A percentile compares a stretch with the other conserved stretches of the same genome.
phyloP scores from a whole-genome alignment of 2,329 filamentous ascomycete genomes.

The Aspergillus pseudoterreus region DNA sequence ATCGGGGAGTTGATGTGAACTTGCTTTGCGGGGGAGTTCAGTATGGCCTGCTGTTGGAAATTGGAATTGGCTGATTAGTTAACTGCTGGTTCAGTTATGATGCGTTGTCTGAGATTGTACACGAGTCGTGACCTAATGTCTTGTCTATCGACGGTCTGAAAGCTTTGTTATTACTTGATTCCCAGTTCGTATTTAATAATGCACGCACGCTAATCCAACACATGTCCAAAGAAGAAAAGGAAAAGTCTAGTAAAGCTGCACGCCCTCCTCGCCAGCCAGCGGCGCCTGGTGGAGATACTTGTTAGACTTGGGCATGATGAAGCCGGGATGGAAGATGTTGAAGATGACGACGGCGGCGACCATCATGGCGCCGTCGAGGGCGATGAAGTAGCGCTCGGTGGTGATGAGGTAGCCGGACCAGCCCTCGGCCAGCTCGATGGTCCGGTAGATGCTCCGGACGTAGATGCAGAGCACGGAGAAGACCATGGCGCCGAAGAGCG shows the following conservation, averaged over 20 bases:
- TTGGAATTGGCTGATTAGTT: too few relatives aligned
- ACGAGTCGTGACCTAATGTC: neutral
- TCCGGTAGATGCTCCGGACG: slow-evolving; percentile 49
- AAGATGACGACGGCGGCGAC: slow-evolving; percentile 44
- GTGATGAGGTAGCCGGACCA: slow-evolving; percentile 51
- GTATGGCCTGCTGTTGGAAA: too few relatives aligned
- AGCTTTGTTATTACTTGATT: neutral
- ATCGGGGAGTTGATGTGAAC: neutral
- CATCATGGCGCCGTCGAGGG: slow-evolving; percentile 50
- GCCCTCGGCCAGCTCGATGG: slow-evolving; percentile 49
- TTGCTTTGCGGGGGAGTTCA: neutral
- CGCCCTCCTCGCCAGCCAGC: slow-evolving; percentile 6
- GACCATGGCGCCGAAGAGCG: slow-evolving; percentile 37
- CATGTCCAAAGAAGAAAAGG: slow-evolving; percentile 1
- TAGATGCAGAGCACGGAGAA: slow-evolving; percentile 46
- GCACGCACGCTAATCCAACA: neutral
- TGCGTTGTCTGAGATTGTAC: neutral
- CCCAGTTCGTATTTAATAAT: neutral
- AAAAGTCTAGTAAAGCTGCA: neutral
- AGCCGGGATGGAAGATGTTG: slow-evolving; percentile 44
- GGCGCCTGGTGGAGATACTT: slow-evolving; percentile 7
- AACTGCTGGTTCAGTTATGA: neutral
- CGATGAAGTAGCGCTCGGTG: slow-evolving; percentile 49
- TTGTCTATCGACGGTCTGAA: neutral
- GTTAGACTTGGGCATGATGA: slow-evolving; percentile 29